phyloP scores from a whole-genome alignment of 352 stramenopile species.

The Globisporangium cystogenes region DNA sequence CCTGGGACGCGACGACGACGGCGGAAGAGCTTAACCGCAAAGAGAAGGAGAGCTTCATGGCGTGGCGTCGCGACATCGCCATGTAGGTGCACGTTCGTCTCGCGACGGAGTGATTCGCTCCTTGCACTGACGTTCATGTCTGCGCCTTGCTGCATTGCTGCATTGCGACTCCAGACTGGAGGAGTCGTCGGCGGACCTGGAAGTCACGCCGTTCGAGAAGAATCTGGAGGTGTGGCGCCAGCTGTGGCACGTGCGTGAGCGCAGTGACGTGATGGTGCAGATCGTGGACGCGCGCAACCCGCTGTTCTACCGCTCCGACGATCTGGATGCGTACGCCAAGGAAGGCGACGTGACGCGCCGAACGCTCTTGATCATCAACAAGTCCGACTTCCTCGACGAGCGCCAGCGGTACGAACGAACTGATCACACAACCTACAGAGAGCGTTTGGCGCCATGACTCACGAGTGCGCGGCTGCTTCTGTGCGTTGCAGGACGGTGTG shows the following conservation, averaged over 20 bases:
- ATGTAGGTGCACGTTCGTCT: constrained; percentile 28
- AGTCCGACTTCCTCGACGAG: constrained; percentile 97
- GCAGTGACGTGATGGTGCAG: constrained; percentile 97
- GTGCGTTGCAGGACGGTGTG: constrained; percentile 64
- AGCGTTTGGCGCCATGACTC: background rate
- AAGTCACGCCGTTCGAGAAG: constrained; percentile 99
- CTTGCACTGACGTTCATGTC: background rate
- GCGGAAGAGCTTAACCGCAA: constrained; percentile 92
- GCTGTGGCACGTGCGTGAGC: constrained; percentile 98
- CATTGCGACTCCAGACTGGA: constrained; percentile 40
- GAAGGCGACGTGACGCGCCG: constrained; percentile 88
- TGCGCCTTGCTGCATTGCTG: background rate
- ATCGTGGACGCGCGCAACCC: constrained; percentile 99
- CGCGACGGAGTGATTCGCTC: background rate
- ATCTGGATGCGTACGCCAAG: constrained; percentile 94
- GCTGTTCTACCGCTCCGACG: constrained; percentile 96
- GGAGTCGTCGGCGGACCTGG: constrained; percentile 64
- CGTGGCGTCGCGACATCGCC: constrained; percentile 96
- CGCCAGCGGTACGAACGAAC: constrained; percentile 67
- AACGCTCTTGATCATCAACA: constrained; percentile 98
- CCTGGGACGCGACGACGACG: constrained; percentile 95
- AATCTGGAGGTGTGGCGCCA: constrained; percentile 99
- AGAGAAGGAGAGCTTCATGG: constrained; percentile 98
- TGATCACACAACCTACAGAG: background rate
- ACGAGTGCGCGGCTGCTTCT: constrained; percentile 1